Base-by-base conservation (phyloP, 83 land plant species). In the Picea engelmannii region DNA sequence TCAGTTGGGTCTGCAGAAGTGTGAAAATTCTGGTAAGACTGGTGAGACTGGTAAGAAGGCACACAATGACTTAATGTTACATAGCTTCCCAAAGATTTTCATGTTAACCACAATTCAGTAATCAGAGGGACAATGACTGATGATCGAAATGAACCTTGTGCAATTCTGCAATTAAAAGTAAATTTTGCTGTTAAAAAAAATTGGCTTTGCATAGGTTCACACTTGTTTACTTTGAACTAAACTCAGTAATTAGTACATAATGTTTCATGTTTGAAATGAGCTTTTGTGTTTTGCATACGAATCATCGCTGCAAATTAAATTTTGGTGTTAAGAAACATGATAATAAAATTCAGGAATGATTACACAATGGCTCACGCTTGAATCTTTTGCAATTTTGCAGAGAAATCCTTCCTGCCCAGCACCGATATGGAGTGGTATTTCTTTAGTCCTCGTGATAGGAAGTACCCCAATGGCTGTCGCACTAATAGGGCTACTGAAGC, bases 391-490 rank as follows among this genome's bases (percentile, higher is more conserved):
- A 69, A 49, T 75, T n/a, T 62, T 83, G 18, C 80, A 83, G 86
- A 67, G 18, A 84, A 74, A 79, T 79, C 67, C 18, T 16, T 15
- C 5, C 66, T 83, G 16, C 81, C 86, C 23, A 55, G 31, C 21
- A 62, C 44, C 38, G 83, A 87, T 18, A 81, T 65, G 52, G 82
- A 91, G 81, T 91, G 95, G 94, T 88, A 86, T 64, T 93, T 91
- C 84, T 93, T 93, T 63, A 83, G 80, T 21, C 83, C 92, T 13
- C 79, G 90, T n/a, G 92, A 92, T 52, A 87, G 82, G 66, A 93
- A 93, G 81, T 89, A 91, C 62, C 94, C 92, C 23, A 91, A 86
- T 78, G 95, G 95, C 11, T 81, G 90, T 1, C 87, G 87, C 18
- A 83, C 86, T 76, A 89, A 80, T 59, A 89, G 94, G 82, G 92